Conservation (phyloP, 139 green algal species). For the Pseudopediastrum boryanum region DNA sequence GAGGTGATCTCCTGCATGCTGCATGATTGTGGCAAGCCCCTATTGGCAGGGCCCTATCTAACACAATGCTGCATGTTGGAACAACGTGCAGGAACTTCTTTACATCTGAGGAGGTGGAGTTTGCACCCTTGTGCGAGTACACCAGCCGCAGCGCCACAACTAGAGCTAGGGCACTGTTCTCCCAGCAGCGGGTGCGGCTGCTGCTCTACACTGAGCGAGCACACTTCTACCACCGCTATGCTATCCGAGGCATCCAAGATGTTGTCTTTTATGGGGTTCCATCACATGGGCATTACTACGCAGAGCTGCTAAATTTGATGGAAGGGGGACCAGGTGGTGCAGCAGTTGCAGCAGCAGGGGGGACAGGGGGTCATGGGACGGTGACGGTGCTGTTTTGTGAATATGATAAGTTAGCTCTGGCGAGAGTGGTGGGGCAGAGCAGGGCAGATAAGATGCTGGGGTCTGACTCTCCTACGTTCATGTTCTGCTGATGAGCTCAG, state of each 20-base stretch:
- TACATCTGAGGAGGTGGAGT: constrained; percentile 56
- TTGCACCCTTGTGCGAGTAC: constrained; percentile 84
- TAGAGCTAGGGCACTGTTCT: constrained; percentile 78
- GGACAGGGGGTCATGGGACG: constrained; percentile 42
- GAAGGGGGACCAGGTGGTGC: constrained; percentile 1
- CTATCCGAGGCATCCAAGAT: constrained; percentile 80
- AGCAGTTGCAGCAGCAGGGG: background rate
- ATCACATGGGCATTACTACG: constrained; percentile 82
- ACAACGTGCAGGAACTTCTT: constrained; percentile 74
- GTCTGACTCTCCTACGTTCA: constrained; percentile 58
- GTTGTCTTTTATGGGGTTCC: constrained; percentile 89
- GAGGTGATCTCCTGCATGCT: no score
- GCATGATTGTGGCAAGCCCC: no score
- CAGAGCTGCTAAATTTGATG: constrained; percentile 80
- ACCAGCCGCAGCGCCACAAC: constrained; percentile 58
- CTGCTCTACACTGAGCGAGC: constrained; percentile 94
- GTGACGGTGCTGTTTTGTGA: constrained; percentile 65
- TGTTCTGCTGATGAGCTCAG: constrained; percentile 71
- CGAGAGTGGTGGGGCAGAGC: constrained; percentile 73
- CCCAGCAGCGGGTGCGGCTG: constrained; percentile 69
- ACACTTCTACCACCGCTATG: constrained; percentile 93
- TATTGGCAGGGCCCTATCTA: no score
- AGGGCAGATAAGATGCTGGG: constrained; percentile 74
- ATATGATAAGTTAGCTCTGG: constrained; percentile 73
- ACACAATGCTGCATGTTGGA: no score